Conservation (phyloP, 306 rosid genomes). For the Ammopiptanthus mongolicus region DNA sequence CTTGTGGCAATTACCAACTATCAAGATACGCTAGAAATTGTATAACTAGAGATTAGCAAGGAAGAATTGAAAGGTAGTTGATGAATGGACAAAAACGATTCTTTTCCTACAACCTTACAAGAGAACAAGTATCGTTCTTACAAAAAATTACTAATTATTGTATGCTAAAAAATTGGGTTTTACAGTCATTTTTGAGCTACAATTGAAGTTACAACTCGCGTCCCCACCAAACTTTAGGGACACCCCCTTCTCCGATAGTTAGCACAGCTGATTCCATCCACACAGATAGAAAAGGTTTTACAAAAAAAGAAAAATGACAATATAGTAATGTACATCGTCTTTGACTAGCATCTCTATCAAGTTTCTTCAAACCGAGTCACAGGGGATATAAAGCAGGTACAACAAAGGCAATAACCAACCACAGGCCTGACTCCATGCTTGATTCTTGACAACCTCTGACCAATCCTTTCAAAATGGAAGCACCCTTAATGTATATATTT, state of each 20-base stretch:
- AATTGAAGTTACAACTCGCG: background rate
- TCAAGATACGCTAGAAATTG: background rate
- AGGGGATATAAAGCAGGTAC: conserved; percentile 15
- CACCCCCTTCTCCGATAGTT: background rate
- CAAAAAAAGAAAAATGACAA: background rate
- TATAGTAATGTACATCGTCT: conserved; percentile 33
- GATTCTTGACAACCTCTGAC: conserved; percentile 1
- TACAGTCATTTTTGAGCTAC: background rate
- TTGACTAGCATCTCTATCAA: conserved; percentile 1
- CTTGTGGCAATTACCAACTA: too few species aligned
- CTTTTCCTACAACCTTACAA: background rate
- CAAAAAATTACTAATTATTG: background rate
- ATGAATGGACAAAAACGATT: background rate
- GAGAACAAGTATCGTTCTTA: background rate
- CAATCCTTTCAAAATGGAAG: conserved; percentile 27
- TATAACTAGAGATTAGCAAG: background rate
- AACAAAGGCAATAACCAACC: conserved; percentile 18
- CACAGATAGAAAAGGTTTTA: background rate
- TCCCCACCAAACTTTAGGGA: background rate
- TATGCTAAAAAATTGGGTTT: background rate
- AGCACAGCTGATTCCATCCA: background rate
- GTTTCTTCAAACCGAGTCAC: conserved; percentile 1
- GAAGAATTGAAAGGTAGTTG: background rate
- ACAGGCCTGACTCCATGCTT: conserved; percentile 7
- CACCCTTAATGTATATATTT: conserved; percentile 13